Base-by-base conservation (phyloP, 768 basidiomycete species). In the Kwoniella dejecticola region DNA sequence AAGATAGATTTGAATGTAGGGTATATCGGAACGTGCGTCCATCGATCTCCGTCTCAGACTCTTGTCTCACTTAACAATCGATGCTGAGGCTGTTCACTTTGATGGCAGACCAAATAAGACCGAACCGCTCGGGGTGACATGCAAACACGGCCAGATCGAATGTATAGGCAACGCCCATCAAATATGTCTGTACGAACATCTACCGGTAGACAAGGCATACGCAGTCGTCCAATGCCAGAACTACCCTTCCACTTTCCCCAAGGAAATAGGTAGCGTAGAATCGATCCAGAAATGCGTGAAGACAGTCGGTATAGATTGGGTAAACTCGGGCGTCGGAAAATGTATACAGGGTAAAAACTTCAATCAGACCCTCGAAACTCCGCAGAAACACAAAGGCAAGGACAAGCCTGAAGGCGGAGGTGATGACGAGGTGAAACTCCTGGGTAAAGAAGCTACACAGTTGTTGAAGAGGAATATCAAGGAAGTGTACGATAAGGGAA, bases 111-210 rank as follows among this genome's bases (percentile, higher is more conserved):
- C 53, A 10, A 70, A 76, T 47, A 41, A 63, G 15, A 52, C 68
- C 15, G 54, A 55, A 2, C 57, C 63, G 15, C 23, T 53, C 19
- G 91, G 91, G n/a, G 85, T 89, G 29, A 83, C 80, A 31, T 96
- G 93, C 79, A 83, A 83, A 82, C 92, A 95, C 72, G 92, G 91
- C 17, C 80, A 81, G 4, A 77, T 83, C 53, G 93, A 97, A 78
- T 96, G 93, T 63, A 21, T 62, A 13, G 93, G 90, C 42, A 92
- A 95, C 80, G 85, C 91, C 17, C 89, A 96, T 61, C 87, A 96
- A 74, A 82, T 96, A 26, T 97, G 94, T 77, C 88, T 79, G 13
- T 62, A 68, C 53, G 54, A 65, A 19, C 48, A 62, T 45, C 50
- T 70, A 56, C 85, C 86, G 74, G 27, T 70, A 2, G 24, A 49